Conservation (phyloP, 1,284 basidiomycete species). For the Mycena sp. region DNA sequence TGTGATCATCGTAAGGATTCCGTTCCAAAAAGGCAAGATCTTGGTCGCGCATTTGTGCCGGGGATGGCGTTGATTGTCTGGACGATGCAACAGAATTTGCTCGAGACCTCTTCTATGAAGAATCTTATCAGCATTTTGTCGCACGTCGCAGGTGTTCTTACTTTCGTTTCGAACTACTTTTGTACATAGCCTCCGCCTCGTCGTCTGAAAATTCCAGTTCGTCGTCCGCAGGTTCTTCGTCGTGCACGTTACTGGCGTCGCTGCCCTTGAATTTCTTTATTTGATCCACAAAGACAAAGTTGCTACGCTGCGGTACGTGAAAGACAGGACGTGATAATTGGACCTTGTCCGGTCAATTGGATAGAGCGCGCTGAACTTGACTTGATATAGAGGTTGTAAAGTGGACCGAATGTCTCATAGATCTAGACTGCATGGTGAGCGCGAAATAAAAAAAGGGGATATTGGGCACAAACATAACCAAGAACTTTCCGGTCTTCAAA, state of each 20-base stretch:
- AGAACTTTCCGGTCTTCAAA: slow-evolving; percentile 86
- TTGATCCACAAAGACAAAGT: slow-evolving; percentile 79
- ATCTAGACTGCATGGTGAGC: slow-evolving; percentile 58
- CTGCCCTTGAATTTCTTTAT: slow-evolving; percentile 79
- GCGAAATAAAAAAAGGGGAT: slow-evolving; percentile 6
- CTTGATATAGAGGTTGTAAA: slow-evolving; percentile 83
- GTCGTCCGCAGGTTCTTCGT: slow-evolving; percentile 88
- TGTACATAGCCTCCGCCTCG: slow-evolving; percentile 82
- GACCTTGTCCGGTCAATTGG: slow-evolving; percentile 66
- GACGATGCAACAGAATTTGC: slow-evolving; percentile 58
- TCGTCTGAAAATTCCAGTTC: slow-evolving; percentile 93
- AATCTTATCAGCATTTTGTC: slow-evolving; percentile 16
- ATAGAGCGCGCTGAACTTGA: slow-evolving; percentile 70
- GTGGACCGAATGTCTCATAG: slow-evolving; percentile 92
- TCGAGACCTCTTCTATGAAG: slow-evolving; percentile 61
- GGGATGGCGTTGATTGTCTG: slow-evolving; percentile 58
- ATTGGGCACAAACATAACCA: slow-evolving; percentile 71
- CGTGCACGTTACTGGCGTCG: slow-evolving; percentile 92
- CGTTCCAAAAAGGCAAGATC: slow-evolving; percentile 59
- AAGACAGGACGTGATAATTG: slow-evolving; percentile 69
- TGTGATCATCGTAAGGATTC: slow-evolving; percentile 70
- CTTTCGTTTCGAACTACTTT: slow-evolving; percentile 57
- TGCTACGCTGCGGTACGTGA: slow-evolving; percentile 80
- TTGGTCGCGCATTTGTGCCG: slow-evolving; percentile 62
- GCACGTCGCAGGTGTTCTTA: slow-evolving; percentile 8